Evolutionary conservation across 148 eudicot genomes (phyloP).

Genomic region (Amaranthus cruentus): DNA sequence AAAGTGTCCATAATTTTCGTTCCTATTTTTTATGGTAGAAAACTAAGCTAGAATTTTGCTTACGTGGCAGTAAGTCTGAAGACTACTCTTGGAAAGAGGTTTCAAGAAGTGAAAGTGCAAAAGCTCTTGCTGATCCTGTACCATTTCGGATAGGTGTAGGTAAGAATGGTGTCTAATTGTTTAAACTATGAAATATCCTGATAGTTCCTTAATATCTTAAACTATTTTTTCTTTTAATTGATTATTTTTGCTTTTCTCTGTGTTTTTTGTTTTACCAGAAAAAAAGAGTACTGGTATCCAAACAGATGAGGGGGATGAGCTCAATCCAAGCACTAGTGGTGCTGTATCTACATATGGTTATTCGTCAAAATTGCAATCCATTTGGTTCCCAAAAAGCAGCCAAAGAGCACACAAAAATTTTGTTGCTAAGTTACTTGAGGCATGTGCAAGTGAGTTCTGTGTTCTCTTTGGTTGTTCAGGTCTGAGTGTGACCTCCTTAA

Average conservation of each 20-base stretch:
- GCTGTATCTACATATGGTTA: slow-evolving; percentile 17
- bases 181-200: neutral
- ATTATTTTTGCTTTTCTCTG: slow-evolving; percentile 7
- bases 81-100: slow-evolving; percentile 25
- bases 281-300: slow-evolving; percentile 65
- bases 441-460: slow-evolving; percentile 64
- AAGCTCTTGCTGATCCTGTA: slow-evolving; percentile 20
- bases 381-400: slow-evolving; percentile 50
- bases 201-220: neutral
- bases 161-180: slow-evolving; percentile 21
- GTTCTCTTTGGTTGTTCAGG: slow-evolving; percentile 55
- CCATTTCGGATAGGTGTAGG: slow-evolving; percentile 33
- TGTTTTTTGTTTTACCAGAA: slow-evolving; percentile 28
- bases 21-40: neutral
- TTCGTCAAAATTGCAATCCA: slow-evolving; percentile 32
- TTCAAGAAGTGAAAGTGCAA: slow-evolving; percentile 31
- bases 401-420: slow-evolving; percentile 36
- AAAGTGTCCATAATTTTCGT: neutral
- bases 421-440: slow-evolving; percentile 51
- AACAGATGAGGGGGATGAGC: slow-evolving; percentile 50
- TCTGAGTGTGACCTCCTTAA: slow-evolving; percentile 25
- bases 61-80: slow-evolving; percentile 40
- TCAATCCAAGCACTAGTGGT: slow-evolving; percentile 26
- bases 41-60: slow-evolving; percentile 18
- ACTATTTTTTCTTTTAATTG: slow-evolving; percentile 12